Evolutionary conservation across 345 rosid genomes (phyloP), one percentile per base, ranked within the genome.

Genomic region (Erodium maritimum): DNA sequence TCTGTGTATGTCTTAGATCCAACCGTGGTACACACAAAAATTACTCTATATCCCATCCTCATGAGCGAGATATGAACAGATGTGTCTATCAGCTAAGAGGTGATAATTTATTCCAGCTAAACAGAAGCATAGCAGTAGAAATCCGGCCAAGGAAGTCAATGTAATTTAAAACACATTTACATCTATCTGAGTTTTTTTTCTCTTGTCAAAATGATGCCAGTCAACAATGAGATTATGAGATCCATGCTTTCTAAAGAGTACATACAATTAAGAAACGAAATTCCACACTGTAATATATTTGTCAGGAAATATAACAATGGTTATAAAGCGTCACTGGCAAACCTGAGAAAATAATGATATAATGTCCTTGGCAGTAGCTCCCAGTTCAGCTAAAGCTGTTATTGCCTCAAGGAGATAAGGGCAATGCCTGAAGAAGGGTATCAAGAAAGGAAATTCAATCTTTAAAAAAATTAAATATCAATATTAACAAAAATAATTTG

Each of bases 301-400:
- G 19, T 21, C 46, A 23, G 57, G 21, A 24, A 10, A 56, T 2
- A 55, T 11, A 20, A 57, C 60, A 4, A 63, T 48, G 25, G 53
- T 48, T 52, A 45, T 46, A 54, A 6, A 18, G 37, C 42, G 33
- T 48, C 52, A 60, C 57, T 59, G 62, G 58, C 77, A 66, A 55
- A 93, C 99, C 99, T 89, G 99, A 60, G 87, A 73, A 80, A 82
- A 71, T 64, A 77, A 61, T 48, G 96, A 87, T 68, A 80, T 73
- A 52, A 93, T 81, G 65, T 93, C 96, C 80, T 93, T 93, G 56
- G 97, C 78, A 63, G 80, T 29, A 70, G 79, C 94, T 73, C 96
- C 97, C 56, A 89, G 72, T 75, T 89, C 99, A 51, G 99, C 90
- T 67, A 93, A 80, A 70, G 95, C 99, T 74, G 65, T 70, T 61